Evolutionary conservation across 768 basidiomycete genomes (phyloP), one percentile per base, ranked within the genome.

Genomic region (Russula compacta): DNA sequence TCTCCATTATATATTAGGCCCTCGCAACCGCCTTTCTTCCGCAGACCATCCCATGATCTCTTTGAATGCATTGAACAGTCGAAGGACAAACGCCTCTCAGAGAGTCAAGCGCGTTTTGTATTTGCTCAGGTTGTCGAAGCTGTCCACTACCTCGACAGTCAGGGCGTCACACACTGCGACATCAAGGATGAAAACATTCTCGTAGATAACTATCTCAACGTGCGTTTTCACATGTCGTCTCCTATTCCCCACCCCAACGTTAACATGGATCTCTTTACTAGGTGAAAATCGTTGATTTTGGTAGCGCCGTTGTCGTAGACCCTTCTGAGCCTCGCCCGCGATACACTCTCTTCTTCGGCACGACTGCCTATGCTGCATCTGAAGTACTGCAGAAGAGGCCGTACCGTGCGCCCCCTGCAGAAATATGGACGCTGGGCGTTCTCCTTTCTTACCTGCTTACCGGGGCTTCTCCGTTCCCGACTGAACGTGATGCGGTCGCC

Each of bases 241-340:
- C 42, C 36, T 24, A 35, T 42, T n/a, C 50, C 46, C 17, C 43
- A 44, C 42, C 32, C 40, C 71, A 70, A 50, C 59, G 66, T 42
- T 46, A 7, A 32, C 48, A 59, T 21, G 40, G n/a, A 42, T 29
- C 33, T 50, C 46, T 42, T 59, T 63, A 42, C 70, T 29, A 92
- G 86, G 88, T 95, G 69, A 98, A 98, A 71, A 79, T 98, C 53
- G 94, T 98, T 68, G 95, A 98, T 75, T 98, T 98, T 71, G 95
- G 95, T 50, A 91, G 89, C 66, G 92, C 93, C 32, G 86, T 87
- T 32, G 79, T 88, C 60, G 82, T 82, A 53, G 83, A 93, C 70
- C 83, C 84, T 6, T 69, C 72, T 6, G 71, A 80, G 58, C 78
- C 85, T 2, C 81, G 82, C 11, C 87, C 89, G 0, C 82, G 78